Evolutionary conservation across 371 early-diverging fungal species (phyloP).

Genomic region (Mucor ambiguus): DNA sequence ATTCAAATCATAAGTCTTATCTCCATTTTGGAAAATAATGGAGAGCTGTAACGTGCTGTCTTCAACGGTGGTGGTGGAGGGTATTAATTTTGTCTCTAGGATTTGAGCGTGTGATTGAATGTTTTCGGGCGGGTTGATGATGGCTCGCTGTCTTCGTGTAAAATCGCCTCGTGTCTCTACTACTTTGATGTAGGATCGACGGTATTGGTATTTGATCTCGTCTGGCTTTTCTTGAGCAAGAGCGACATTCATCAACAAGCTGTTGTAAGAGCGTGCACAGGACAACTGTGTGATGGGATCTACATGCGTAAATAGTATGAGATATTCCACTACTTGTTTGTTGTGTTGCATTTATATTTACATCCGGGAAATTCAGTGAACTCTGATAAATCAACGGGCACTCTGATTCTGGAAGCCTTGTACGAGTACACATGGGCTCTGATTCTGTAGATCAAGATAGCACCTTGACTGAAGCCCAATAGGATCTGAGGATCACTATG

Average conservation of each 20-base stretch:
- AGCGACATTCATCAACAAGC: constrained; percentile 10
- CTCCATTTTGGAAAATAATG: neutral
- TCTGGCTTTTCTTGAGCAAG: constrained; percentile 19
- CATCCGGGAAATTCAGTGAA: constrained; percentile 19
- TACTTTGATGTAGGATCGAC: constrained; percentile 8
- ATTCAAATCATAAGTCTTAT: neutral
- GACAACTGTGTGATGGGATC: constrained; percentile 19
- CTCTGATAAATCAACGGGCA: constrained; percentile 21
- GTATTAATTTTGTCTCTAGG: neutral
- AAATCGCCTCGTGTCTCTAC: constrained; percentile 12
- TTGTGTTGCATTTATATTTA: neutral
- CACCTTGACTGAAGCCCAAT: constrained; percentile 15
- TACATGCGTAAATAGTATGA: neutral
- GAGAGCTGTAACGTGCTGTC: constrained; percentile 2
- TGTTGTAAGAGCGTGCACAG: constrained; percentile 18
- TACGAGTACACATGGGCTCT: constrained; percentile 16
- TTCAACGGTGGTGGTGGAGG: neutral
- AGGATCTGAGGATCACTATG: constrained; percentile 22
- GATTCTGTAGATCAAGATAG: constrained; percentile 14
- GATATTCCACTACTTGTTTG: neutral
- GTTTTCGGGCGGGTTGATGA: constrained; percentile 3
- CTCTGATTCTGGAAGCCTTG: constrained; percentile 14
- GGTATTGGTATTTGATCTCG: constrained; percentile 3
- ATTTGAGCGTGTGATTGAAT: neutral
- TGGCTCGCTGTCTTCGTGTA: constrained; percentile 7